Evolutionary conservation across 1,284 basidiomycete species (phyloP).

Genomic region (Boletus subluridellus): DNA sequence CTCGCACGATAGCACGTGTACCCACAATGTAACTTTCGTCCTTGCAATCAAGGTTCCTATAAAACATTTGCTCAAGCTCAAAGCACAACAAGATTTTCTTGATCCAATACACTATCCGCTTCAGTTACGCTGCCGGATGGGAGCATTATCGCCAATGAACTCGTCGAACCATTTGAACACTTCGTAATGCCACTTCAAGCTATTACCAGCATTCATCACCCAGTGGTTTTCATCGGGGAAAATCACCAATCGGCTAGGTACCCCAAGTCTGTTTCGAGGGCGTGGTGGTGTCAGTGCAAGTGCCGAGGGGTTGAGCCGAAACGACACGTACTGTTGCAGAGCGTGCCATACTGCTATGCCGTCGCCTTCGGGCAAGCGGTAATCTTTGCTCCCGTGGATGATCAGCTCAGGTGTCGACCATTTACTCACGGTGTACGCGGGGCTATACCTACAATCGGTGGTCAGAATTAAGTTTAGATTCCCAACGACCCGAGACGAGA

Average conservation of each 20-base stretch:
- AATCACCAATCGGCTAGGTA: slow-evolving; percentile 81
- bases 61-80: neutral
- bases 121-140: slow-evolving; percentile 18
- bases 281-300: neutral
- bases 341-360: slow-evolving; percentile 80
- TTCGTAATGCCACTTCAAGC: slow-evolving; percentile 84
- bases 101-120: neutral
- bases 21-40: slow-evolving; percentile 8
- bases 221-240: slow-evolving; percentile 96
- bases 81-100: neutral
- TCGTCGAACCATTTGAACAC: slow-evolving; percentile 85
- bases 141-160: slow-evolving; percentile 49
- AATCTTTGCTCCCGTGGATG: slow-evolving; percentile 87
- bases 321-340: slow-evolving; percentile 61
- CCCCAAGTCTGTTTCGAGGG: slow-evolving; percentile 50
- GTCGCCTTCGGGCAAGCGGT: slow-evolving; percentile 78
- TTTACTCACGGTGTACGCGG: slow-evolving; percentile 73
- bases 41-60: neutral
- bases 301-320: neutral
- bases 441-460: slow-evolving; percentile 51
- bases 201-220: slow-evolving; percentile 76
- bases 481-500: neutral
- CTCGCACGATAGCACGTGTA: slow-evolving; percentile 4
- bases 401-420: slow-evolving; percentile 85
- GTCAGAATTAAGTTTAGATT: neutral